Percentiles rank a stretch among this genome's conserved stretches.
phyloP scores from a whole-genome alignment of 2,329 filamentous ascomycete species.

The Sporothrix euskadiensis region DNA sequence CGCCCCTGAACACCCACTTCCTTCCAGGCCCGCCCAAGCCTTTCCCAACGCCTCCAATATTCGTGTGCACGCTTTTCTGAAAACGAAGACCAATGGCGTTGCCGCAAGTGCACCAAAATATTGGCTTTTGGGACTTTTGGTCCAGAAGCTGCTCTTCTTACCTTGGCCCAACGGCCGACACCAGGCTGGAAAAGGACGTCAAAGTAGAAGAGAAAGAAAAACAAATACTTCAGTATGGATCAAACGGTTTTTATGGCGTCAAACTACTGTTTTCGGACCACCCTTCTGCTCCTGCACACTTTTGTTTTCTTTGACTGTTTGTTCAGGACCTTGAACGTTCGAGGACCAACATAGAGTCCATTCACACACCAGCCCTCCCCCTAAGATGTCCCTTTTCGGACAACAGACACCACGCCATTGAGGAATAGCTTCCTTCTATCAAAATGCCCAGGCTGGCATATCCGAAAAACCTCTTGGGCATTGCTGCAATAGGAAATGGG shows the following conservation, averaged over 20 bases:
- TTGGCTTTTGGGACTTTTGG: neutral
- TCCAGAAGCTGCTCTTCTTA: neutral
- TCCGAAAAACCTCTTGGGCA: neutral
- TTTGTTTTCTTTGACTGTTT: neutral
- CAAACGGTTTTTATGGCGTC: neutral
- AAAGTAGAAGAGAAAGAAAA: neutral
- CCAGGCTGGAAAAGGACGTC: neutral
- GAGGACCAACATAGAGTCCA: neutral
- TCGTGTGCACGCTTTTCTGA: neutral
- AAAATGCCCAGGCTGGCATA: neutral
- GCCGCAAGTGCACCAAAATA: neutral
- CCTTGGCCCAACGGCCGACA: neutral
- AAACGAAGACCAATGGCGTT: neutral
- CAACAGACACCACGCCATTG: neutral
- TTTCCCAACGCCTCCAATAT: neutral
- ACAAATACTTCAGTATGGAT: neutral
- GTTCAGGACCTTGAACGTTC: neutral
- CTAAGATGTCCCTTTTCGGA: neutral
- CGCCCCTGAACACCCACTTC: constrained; percentile 6
- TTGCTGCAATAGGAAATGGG: constrained; percentile 13
- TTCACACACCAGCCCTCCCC: neutral
- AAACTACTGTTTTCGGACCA: constrained; percentile 3
- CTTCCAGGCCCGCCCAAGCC: neutral
- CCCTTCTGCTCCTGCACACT: neutral
- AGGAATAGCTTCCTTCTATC: neutral